Conservation (phyloP, 176 grass and related monocot species). For the Triticum monococcum region DNA sequence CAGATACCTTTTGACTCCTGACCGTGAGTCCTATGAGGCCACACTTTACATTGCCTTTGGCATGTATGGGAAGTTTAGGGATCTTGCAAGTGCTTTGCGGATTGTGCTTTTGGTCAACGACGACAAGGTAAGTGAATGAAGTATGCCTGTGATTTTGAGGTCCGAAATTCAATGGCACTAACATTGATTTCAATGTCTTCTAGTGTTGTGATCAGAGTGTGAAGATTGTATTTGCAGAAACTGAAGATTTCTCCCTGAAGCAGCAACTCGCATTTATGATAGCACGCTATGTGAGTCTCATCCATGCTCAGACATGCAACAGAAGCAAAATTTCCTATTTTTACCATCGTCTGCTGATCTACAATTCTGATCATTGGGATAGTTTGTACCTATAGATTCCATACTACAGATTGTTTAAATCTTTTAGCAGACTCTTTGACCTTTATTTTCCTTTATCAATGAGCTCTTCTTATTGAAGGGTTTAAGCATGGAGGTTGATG, state of each 20-base stretch:
- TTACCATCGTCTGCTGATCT: not conserved
- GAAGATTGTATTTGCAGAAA: constrained; percentile 79
- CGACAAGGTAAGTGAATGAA: constrained; percentile 48
- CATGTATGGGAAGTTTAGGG: constrained; percentile 85
- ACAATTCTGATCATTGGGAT: not conserved
- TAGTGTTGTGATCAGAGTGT: constrained; percentile 74
- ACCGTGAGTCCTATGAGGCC: constrained; percentile 24
- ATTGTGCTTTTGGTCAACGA: constrained; percentile 60
- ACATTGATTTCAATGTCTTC: constrained; percentile 10
- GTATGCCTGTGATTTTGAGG: not conserved
- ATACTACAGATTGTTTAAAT: not conserved
- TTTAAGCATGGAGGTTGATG: constrained; percentile 58
- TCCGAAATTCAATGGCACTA: constrained; percentile 6
- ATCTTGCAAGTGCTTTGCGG: constrained; percentile 80
- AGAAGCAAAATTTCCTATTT: not conserved
- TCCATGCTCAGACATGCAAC: not conserved
- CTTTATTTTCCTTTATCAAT: not conserved
- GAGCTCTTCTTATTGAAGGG: constrained; percentile 40
- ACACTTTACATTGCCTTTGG: constrained; percentile 83
- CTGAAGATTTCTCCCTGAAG: constrained; percentile 74
- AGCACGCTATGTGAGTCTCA: constrained; percentile 70
- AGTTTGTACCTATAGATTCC: not conserved
- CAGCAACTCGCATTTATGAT: constrained; percentile 93
- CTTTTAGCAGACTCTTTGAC: not conserved
- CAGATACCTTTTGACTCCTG: constrained; percentile 65